Evolutionary conservation across 2,329 filamentous ascomycete genomes (phyloP), one percentile per base, ranked within the genome.

Genomic region (Hymenoscyphus fructigenus): DNA sequence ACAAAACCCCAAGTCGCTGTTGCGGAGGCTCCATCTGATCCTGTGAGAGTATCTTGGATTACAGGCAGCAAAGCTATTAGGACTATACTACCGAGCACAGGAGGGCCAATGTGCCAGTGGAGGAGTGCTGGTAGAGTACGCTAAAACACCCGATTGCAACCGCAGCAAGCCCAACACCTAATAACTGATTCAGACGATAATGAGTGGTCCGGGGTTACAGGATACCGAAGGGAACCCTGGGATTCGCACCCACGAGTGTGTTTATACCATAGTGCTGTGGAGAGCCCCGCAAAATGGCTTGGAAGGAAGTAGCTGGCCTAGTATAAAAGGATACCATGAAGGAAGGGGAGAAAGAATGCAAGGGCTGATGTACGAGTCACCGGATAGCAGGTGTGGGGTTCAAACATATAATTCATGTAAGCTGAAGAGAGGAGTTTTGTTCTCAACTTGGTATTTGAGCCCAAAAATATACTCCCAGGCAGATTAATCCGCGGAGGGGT

Each of bases 261-360:
- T 60, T 44, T 15, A 32, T 44, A n/a, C 58, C 58, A 9, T 36
- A 60, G 6, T 32, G 58, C 20, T 26, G 38, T 20, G 28, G n/a
- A 23, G 38, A 15, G 12, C 26, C 10, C 15, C 32, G 14, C 23
- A 7, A 17, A 17, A 15, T 20, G 14, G 57, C 26, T 38, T 60
- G 38, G 57, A n/a, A 59, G 6, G n/a, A 59, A 59, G 6, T 59
- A 59, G 17, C 29, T 36, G 6, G 29, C 29, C 17, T 12, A 32
- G 34, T 34, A 41, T 15, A 74, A 62, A 14, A 38, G 29, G 29
- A 41, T 59, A 15, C 12, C 12, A n/a, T 20, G 32, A 15, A 38
- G 29, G 32, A 59, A 59, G 7, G 56, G 32, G 1, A 26, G 29
- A 2, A 59, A 36, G 29, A 20, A 59, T 15, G 4, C 57, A 34